phyloP scores from a whole-genome alignment of 2,329 filamentous ascomycete species.

The Colletotrichum sp. region DNA sequence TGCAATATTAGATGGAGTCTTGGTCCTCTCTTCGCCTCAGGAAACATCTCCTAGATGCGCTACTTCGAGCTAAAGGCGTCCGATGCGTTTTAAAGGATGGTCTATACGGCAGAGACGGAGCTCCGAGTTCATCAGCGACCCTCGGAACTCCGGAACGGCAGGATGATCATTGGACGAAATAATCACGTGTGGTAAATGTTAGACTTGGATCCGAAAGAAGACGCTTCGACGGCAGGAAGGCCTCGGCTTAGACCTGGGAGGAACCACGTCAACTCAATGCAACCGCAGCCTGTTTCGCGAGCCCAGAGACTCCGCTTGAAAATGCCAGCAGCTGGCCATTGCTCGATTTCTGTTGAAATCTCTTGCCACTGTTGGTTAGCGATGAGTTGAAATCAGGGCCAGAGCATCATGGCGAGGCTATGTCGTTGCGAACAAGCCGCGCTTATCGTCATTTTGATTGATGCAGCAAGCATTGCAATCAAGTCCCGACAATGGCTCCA shows the following conservation, averaged over 20 bases:
- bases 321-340: background rate
- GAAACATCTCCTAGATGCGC: background rate
- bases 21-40: background rate
- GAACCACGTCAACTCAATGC: background rate
- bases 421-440: background rate
- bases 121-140: background rate
- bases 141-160: background rate
- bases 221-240: background rate
- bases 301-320: background rate
- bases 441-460: background rate
- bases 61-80: fast-evolving
- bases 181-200: background rate
- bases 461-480: background rate
- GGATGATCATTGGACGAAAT: background rate
- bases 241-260: background rate
- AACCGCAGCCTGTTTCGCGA: background rate
- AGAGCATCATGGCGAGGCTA: background rate
- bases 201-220: background rate
- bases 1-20: background rate
- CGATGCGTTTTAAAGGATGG: background rate
- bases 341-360: background rate
- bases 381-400: background rate
- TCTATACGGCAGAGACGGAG: background rate
- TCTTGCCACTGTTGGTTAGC: background rate
- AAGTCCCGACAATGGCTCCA: background rate